These are phyloP conservation scores for Fagopyrum esculentum DNA, from an alignment of 148 eudicot genomes.

Conservation along the genomic window DNA sequence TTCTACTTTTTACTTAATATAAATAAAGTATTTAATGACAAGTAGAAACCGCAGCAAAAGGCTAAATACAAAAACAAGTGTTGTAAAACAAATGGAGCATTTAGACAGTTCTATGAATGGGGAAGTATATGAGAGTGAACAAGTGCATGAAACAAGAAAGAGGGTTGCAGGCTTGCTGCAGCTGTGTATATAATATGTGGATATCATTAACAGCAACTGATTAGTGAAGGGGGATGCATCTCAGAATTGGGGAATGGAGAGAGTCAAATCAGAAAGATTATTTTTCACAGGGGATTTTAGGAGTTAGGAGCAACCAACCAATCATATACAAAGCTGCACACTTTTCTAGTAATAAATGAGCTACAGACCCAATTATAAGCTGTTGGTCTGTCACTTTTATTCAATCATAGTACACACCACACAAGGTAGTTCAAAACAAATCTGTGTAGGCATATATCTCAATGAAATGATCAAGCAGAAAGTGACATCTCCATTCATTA, in stretches of 20 bases:
- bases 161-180: too few species aligned
- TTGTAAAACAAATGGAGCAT: neutral
- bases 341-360: neutral
- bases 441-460: neutral
- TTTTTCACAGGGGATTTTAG: neutral
- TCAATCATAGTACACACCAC: slow-evolving; percentile 12
- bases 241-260: slow-evolving; percentile 1
- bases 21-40: too few species aligned
- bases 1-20: too few species aligned
- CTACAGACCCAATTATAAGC: neutral
- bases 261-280: neutral
- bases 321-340: slow-evolving; percentile 6
- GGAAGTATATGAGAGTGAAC: neutral
- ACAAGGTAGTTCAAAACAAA: neutral
- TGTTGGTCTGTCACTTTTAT: neutral
- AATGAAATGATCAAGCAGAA: neutral
- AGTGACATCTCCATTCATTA: neutral
- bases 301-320: neutral
- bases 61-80: too few species aligned
- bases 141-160: neutral
- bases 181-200: neutral
- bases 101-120: neutral
- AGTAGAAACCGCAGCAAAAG: too few species aligned
- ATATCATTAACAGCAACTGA: neutral
- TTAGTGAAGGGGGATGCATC: neutral